A percentile compares a stretch with the other conserved stretches of the same genome.
Evolutionary conservation across 441 rosid genomes (phyloP).

Genomic region (Populus trichocarpa): DNA sequence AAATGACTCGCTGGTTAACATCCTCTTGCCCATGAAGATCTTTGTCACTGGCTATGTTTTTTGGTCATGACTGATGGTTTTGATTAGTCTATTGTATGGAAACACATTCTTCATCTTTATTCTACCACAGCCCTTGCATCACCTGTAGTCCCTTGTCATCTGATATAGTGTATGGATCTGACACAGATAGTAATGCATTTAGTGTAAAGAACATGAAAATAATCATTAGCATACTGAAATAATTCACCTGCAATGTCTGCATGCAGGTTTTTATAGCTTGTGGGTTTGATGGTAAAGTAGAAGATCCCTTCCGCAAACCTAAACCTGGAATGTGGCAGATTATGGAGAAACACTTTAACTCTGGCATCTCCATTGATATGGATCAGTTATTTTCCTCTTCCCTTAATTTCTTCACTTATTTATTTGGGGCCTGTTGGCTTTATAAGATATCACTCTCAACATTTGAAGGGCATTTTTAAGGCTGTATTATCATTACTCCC

Average conservation of each 20-base stretch:
- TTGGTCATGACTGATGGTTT: background rate
- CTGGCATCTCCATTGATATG: slow-evolving; percentile 70
- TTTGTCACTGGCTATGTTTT: background rate
- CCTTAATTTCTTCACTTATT: background rate
- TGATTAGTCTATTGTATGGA: background rate
- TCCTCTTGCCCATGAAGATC: background rate
- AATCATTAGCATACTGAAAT: background rate
- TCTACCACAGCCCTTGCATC: background rate
- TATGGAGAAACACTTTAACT: slow-evolving; percentile 81
- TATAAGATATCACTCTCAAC: background rate
- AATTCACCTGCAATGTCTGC: slow-evolving; percentile 9
- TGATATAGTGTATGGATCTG: background rate
- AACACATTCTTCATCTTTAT: background rate
- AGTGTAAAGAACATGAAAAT: background rate
- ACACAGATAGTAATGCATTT: background rate
- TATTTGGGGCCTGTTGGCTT: slow-evolving; percentile 7
- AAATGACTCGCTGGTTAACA: background rate
- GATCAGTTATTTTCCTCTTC: slow-evolving; percentile 51
- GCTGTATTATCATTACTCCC: background rate
- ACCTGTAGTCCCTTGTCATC: background rate
- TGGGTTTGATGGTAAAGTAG: slow-evolving; percentile 47
- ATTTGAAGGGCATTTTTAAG: background rate
- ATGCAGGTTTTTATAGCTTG: slow-evolving; percentile 87
- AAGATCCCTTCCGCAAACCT: slow-evolving; percentile 83
- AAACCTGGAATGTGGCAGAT: slow-evolving; percentile 88